A percentile compares a stretch with the other conserved stretches of the same genome.
Evolutionary conservation across 176 grass and related monocot species (phyloP).

Genomic region (Cenchrus fungigraminus): DNA sequence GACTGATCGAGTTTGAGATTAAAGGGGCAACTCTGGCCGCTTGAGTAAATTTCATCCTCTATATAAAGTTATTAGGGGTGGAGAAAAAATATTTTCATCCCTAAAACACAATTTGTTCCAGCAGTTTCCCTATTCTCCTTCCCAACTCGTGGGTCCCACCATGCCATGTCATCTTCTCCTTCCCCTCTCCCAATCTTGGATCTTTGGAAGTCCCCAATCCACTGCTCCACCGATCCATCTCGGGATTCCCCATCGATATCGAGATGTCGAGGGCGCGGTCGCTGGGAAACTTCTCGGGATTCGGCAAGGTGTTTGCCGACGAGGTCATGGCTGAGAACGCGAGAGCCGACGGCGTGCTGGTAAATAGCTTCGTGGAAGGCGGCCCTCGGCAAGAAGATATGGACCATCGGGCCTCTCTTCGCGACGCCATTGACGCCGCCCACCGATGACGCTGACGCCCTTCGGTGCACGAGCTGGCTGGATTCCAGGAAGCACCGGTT

Average conservation of each 20-base stretch:
- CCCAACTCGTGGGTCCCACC: too few species aligned
- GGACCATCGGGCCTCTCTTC: slow-evolving; percentile 52
- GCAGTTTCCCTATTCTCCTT: too few species aligned
- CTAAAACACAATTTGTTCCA: too few species aligned
- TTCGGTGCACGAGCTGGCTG: slow-evolving; percentile 40
- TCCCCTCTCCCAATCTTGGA: too few species aligned
- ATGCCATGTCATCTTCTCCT: too few species aligned
- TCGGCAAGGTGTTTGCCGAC: slow-evolving; percentile 24
- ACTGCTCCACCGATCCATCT: too few species aligned
- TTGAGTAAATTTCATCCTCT: too few species aligned
- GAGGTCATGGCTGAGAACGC: slow-evolving; percentile 25
- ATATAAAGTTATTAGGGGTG: too few species aligned
- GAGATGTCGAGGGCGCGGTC: slow-evolving; percentile 35
- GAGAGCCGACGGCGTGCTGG: slow-evolving; percentile 41
- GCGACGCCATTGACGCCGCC: slow-evolving; percentile 11
- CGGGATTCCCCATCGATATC: slow-evolving; percentile 33
- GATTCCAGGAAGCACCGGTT: background rate
- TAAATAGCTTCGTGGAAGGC: slow-evolving; percentile 44
- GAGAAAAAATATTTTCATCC: too few species aligned
- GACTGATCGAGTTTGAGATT: too few species aligned
- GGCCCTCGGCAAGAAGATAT: slow-evolving; percentile 46
- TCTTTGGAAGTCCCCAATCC: too few species aligned
- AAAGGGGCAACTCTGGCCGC: too few species aligned
- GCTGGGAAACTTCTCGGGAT: slow-evolving; percentile 21
- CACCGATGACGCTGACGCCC: background rate